These are phyloP conservation scores for Solanum sparsipilum DNA, from an alignment of 257 asterid species.

Conservation along the genomic window DNA sequence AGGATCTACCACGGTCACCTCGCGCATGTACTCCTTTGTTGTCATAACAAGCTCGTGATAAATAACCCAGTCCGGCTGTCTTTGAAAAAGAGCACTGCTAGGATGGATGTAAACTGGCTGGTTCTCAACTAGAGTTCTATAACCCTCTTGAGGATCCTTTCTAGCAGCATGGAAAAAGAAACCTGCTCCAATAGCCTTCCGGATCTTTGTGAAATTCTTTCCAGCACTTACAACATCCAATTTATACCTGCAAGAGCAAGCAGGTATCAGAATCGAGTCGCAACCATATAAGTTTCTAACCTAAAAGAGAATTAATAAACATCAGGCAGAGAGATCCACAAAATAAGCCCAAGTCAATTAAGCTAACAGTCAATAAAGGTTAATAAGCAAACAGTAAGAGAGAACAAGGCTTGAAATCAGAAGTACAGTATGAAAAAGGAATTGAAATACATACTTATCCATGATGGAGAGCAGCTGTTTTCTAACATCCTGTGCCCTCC, in stretches of 20 bases:
- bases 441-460: constrained; percentile 55
- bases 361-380: not conserved
- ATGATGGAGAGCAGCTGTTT: constrained; percentile 80
- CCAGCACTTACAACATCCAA: constrained; percentile 83
- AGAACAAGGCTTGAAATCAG: not conserved
- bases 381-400: not conserved
- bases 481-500: constrained; percentile 90
- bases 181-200: constrained; percentile 89
- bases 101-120: constrained; percentile 95
- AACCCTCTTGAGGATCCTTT: constrained; percentile 95
- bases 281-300: not conserved
- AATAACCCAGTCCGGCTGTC: constrained; percentile 96
- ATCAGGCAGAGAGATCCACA: not conserved
- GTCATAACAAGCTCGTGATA: constrained; percentile 94
- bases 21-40: constrained; percentile 95
- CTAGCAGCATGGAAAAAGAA: constrained; percentile 89
- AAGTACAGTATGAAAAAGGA: not conserved
- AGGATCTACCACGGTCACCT: constrained; percentile 82
- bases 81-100: constrained; percentile 85
- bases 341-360: not conserved
- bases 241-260: constrained; percentile 46
- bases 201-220: constrained; percentile 66
- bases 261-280: not conserved
- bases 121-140: constrained; percentile 73
- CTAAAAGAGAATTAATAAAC: not conserved